Base-by-base conservation (phyloP, 257 asterid genomes). In the Schizonepeta tenuifolia region DNA sequence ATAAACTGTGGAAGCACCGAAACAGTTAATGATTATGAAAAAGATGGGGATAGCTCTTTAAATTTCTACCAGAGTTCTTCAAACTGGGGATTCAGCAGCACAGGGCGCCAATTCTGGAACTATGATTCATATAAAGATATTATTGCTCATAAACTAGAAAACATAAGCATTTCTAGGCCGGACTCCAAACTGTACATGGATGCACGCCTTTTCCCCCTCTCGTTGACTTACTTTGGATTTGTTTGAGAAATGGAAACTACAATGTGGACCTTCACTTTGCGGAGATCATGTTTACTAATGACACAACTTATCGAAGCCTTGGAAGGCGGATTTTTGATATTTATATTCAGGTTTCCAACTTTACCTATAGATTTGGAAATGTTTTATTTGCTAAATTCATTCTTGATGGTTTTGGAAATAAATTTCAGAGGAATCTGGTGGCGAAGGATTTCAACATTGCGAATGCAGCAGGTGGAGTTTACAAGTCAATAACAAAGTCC, bases 281-380 rank as follows among this genome's bases (percentile, higher is more conserved):
- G 0, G 96, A 90, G 83, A 85, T 90, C 75, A 84, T 79, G 78
- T 87, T 90, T 67, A 82, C 87, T 22, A 67, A 79, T 43, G 87
- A 83, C 77, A 69, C 65, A 65, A 78, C 87, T 7, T 86, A 61
- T 70, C n/a, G 31, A 24, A 90, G 96, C 73, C 86, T 90, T 2
- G 95, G 96, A 59, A 86, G 86, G 80, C 94, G 96, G 64, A 14
- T 87, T 49, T 89, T 90, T 70, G 90, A 90, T 69, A 82, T 90
- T n/a, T 84, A 90, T 56, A 81, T 90, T 79, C 96, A 90, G 95
- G 96, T 89, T 61, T 28, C 26, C 41, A 17, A 15, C 14, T 9
- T 43, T 12, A 12, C 50, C 15, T 12, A 1, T 3, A 14, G 6
- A 13, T 44, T 2, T 11, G 3, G 5, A 44, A 44, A 9, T 44